These are phyloP conservation scores for Phascolomyces articulosus DNA, from an alignment of 371 early-diverging fungal species.

Conservation along the genomic window DNA sequence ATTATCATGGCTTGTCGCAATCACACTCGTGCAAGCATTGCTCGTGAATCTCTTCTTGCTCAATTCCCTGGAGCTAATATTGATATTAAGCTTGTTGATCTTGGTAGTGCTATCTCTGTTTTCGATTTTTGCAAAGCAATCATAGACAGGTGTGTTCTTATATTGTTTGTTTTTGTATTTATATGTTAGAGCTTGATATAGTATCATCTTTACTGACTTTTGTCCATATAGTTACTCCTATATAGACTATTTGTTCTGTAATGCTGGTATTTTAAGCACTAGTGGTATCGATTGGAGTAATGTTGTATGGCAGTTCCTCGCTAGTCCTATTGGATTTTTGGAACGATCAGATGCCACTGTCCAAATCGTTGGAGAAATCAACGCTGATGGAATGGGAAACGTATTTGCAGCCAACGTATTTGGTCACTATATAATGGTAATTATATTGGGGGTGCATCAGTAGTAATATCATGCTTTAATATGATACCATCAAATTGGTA, in stretches of 20 bases:
- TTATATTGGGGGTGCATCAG: background rate
- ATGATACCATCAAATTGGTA: too few species aligned
- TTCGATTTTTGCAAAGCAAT: constrained; percentile 27
- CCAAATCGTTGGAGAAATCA: constrained; percentile 66
- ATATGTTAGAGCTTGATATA: background rate
- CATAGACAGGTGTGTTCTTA: constrained; percentile 23
- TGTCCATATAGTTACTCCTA: constrained; percentile 51
- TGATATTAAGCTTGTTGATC: constrained; percentile 58
- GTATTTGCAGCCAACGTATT: constrained; percentile 86
- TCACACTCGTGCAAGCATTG: constrained; percentile 56
- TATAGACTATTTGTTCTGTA: constrained; percentile 76
- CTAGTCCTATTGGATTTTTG: constrained; percentile 62
- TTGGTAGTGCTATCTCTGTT: constrained; percentile 56
- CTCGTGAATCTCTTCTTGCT: constrained; percentile 52
- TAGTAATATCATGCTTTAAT: too few species aligned
- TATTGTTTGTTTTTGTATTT: background rate
- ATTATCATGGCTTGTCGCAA: constrained; percentile 83
- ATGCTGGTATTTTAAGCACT: constrained; percentile 80
- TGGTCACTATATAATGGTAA: constrained; percentile 86
- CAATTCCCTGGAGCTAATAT: constrained; percentile 44
- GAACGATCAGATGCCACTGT: constrained; percentile 68
- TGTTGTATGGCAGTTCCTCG: constrained; percentile 51
- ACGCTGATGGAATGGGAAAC: constrained; percentile 71
- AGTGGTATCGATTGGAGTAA: constrained; percentile 52
- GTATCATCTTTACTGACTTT: too few species aligned